phyloP scores from a whole-genome alignment of 1,284 basidiomycete genomes.

The Sanguinoderma infundibulare region DNA sequence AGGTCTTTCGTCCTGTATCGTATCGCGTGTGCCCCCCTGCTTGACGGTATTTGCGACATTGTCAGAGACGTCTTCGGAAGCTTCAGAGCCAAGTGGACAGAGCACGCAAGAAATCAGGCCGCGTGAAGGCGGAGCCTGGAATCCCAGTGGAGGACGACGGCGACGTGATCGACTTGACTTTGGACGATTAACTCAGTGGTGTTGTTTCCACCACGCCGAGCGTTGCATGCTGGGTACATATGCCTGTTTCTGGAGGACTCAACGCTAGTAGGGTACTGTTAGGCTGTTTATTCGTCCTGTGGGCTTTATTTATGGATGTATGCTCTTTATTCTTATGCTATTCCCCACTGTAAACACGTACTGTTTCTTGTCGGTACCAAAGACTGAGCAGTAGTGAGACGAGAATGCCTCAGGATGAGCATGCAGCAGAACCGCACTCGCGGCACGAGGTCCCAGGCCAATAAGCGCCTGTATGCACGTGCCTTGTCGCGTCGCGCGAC shows the following conservation, averaged over 20 bases:
- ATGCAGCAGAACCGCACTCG: too few relatives aligned
- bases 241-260: neutral
- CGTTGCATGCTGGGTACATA: too few relatives aligned
- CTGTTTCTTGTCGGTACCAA: too few relatives aligned
- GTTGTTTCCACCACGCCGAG: neutral
- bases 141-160: neutral
- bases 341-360: neutral
- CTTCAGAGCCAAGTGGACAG: neutral
- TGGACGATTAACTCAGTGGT: neutral
- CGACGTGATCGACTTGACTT: constrained; percentile 8
- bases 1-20: neutral
- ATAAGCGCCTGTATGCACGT: neutral
- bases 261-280: neutral
- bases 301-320: neutral
- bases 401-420: too few relatives aligned
- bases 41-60: neutral
- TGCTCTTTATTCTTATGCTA: neutral
- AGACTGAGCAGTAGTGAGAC: too few relatives aligned
- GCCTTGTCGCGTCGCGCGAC: neutral
- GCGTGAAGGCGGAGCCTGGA: constrained; percentile 6
- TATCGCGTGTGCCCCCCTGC: neutral
- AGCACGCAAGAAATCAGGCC: neutral
- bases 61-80: neutral
- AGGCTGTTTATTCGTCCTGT: neutral
- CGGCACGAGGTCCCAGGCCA: too few relatives aligned